Percentiles rank a stretch among this genome's conserved stretches.
These are phyloP conservation scores for Ceratocystis cacaofunesta DNA, from an alignment of 2,329 filamentous ascomycete species.

Conservation along the genomic window DNA sequence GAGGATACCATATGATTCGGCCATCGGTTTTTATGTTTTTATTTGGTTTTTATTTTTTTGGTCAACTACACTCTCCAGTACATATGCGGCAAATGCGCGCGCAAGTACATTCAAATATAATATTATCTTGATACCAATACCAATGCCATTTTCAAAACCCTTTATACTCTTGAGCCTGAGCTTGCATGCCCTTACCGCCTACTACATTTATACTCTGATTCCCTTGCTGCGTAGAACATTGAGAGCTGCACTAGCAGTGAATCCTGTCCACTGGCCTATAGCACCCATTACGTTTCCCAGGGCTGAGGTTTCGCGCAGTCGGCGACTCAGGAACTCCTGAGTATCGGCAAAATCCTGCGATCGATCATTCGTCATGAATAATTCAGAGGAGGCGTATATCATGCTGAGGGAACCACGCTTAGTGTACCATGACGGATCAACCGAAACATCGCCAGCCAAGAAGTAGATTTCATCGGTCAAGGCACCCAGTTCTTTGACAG, in stretches of 20 bases:
- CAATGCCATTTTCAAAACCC: too few species aligned
- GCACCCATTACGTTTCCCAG: conserved; percentile 48
- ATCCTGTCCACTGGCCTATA: conserved; percentile 64
- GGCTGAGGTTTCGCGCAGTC: conserved; percentile 53
- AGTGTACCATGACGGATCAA: conserved; percentile 79
- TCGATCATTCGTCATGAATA: conserved; percentile 86
- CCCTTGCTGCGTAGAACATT: conserved; percentile 84
- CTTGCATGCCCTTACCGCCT: not conserved
- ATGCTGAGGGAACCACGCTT: conserved; percentile 42
- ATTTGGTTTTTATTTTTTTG: not conserved
- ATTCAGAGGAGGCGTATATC: conserved; percentile 58
- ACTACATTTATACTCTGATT: conserved; percentile 47
- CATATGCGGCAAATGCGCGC: too few species aligned
- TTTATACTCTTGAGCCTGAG: too few species aligned
- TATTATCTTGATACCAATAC: too few species aligned
- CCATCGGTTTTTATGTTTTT: not conserved
- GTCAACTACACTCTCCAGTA: too few species aligned
- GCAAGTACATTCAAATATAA: too few species aligned
- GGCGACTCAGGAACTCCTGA: conserved; percentile 59
- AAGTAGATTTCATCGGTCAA: conserved; percentile 90
- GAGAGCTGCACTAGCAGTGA: conserved; percentile 59
- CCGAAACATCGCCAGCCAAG: conserved; percentile 63
- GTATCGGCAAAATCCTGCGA: conserved; percentile 63
- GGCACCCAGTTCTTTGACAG: conserved; percentile 61
- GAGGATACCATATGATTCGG: not conserved